Evolutionary conservation across 306 rosid genomes (phyloP).

Genomic region (Trifolium subterraneum): DNA sequence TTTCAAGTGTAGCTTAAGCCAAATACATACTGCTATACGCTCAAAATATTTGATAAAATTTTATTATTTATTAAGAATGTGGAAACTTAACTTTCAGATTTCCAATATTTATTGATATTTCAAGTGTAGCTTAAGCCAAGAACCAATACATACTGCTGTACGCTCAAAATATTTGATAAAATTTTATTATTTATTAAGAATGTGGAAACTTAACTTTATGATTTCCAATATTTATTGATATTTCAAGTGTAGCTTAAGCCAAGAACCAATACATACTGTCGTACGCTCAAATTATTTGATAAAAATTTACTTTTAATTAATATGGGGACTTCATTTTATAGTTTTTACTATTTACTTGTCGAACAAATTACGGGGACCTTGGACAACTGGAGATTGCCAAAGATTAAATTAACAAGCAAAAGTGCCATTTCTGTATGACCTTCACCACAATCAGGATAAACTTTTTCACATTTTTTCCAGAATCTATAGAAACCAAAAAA

Average conservation of each 20-base stretch:
- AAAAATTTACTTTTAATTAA: neutral
- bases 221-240: neutral
- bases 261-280: neutral
- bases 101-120: neutral
- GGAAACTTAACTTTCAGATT: no score
- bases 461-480: neutral
- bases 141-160: neutral
- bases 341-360: neutral
- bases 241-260: neutral
- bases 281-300: neutral
- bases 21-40: neutral
- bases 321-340: neutral
- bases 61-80: neutral
- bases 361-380: conserved; percentile 14
- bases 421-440: neutral
- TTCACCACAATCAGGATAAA: neutral
- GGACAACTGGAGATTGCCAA: neutral
- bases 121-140: neutral
- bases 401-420: conserved; percentile 4
- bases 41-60: neutral
- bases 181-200: neutral
- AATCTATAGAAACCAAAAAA: conserved; percentile 5
- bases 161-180: neutral
- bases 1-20: neutral
- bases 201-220: no score